A percentile compares a stretch with the other conserved stretches of the same genome.
Evolutionary conservation across 495 filamentous ascomycete species (phyloP).

Genomic region (Neurospora cerealis): DNA sequence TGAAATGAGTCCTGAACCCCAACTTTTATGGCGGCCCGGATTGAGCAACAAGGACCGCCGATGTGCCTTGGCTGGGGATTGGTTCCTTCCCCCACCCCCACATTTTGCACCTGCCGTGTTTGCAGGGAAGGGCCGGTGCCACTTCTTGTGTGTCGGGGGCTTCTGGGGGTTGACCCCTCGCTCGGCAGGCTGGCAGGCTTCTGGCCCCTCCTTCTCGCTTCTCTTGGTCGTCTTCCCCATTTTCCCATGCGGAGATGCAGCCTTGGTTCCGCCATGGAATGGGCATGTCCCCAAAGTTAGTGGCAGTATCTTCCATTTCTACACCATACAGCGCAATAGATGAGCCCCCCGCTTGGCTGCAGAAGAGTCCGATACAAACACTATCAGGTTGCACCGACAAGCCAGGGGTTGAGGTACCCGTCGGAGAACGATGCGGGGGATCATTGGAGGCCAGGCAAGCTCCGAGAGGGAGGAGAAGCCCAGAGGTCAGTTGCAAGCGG

Average conservation of each 20-base stretch:
- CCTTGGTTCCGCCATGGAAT: not conserved
- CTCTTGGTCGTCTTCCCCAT: not conserved
- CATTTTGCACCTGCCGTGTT: not conserved
- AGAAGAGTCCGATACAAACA: not conserved
- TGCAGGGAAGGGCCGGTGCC: not conserved
- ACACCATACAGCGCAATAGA: not conserved
- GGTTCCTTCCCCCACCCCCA: not conserved
- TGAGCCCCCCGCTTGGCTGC: not conserved
- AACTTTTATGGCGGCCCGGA: not conserved
- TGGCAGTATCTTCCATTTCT: not conserved
- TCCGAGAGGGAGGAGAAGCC: not conserved
- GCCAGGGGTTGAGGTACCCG: not conserved
- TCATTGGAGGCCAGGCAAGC: not conserved
- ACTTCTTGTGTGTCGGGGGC: not conserved
- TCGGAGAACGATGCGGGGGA: not conserved
- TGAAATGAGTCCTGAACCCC: not conserved
- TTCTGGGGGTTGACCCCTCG: not conserved
- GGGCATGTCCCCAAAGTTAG: not conserved
- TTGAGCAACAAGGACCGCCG: too few relatives aligned
- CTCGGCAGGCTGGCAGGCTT: not conserved
- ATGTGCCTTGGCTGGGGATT: not conserved
- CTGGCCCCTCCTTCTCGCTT: not conserved
- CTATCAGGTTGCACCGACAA: not conserved
- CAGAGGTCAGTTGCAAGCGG: not conserved
- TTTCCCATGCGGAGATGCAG: not conserved